These are phyloP conservation scores for Fusarium tanahbumbuense DNA, from an alignment of 2,329 filamentous ascomycete genomes.

Conservation along the genomic window DNA sequence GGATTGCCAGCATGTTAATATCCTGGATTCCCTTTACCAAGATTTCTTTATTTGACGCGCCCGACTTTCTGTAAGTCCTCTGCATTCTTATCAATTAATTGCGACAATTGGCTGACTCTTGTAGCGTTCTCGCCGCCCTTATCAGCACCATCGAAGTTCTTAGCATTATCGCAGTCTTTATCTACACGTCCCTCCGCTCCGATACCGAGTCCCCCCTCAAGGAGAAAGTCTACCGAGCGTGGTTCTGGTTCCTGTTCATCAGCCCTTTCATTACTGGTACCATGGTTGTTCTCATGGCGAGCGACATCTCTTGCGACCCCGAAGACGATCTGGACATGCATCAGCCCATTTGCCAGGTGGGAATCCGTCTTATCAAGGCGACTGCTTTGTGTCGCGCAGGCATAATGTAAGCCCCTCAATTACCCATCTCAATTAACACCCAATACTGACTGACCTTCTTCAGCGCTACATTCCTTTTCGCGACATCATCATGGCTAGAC, in stretches of 20 bases:
- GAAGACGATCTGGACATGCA: slow-evolving; percentile 27
- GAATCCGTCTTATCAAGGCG: slow-evolving; percentile 32
- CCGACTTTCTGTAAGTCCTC: slow-evolving; percentile 24
- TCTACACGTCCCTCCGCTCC: slow-evolving; percentile 22
- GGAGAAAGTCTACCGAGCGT: slow-evolving; percentile 19
- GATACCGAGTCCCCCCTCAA: slow-evolving; percentile 7
- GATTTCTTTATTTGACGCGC: slow-evolving; percentile 22
- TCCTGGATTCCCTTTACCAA: slow-evolving; percentile 36
- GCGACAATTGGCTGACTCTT: background rate
- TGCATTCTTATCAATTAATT: too few relatives aligned
- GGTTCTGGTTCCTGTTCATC: slow-evolving; percentile 37
- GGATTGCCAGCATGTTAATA: slow-evolving; percentile 31
- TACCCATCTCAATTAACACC: background rate
- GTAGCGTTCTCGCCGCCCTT: slow-evolving; percentile 17
- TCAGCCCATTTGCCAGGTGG: slow-evolving; percentile 33
- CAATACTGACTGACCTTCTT: background rate
- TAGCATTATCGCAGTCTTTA: slow-evolving; percentile 31
- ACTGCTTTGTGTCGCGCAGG: slow-evolving; percentile 33
- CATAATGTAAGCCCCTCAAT: slow-evolving; percentile 23
- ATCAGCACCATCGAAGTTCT: slow-evolving; percentile 35
- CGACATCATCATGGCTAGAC: slow-evolving; percentile 33
- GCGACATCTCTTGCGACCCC: slow-evolving; percentile 35
- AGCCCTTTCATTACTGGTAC: slow-evolving; percentile 24
- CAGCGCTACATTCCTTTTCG: slow-evolving; percentile 34
- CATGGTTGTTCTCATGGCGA: slow-evolving; percentile 31